Evolutionary conservation across 352 stramenopile genomes (phyloP).

Genomic region (Pythium phragmitis): DNA sequence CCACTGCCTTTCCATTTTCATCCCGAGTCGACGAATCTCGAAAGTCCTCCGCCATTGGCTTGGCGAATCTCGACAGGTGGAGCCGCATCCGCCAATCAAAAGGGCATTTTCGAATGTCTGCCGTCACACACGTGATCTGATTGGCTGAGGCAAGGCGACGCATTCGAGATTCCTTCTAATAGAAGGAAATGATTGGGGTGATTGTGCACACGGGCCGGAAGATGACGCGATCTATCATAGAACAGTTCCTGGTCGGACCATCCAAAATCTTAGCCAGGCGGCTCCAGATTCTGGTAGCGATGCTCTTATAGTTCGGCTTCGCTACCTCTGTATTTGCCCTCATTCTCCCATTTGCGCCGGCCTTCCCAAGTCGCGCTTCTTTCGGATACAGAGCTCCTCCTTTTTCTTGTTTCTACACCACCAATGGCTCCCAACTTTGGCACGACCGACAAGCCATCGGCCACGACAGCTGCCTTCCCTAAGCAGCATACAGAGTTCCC

Average conservation of each 20-base stretch:
- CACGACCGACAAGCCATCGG: not conserved
- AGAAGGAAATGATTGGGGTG: not conserved
- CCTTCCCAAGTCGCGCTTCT: not conserved
- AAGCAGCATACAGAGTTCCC: not conserved
- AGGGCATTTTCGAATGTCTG: not conserved
- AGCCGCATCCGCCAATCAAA: constrained; percentile 17
- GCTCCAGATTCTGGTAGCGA: no score
- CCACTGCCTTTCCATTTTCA: not conserved
- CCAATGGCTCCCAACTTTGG: constrained; percentile 7
- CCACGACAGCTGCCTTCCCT: not conserved
- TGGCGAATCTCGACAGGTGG: not conserved
- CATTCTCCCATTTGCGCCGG: constrained; percentile 4
- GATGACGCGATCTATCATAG: constrained; percentile 8
- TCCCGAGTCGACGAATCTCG: constrained; percentile 16
- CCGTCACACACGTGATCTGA: constrained; percentile 10
- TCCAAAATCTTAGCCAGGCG: not conserved
- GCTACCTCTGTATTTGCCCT: no score
- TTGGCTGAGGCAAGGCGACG: constrained; percentile 1
- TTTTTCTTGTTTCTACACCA: not conserved
- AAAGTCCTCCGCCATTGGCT: constrained; percentile 10
- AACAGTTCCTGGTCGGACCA: not conserved
- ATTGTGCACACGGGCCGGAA: not conserved
- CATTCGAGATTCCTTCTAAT: constrained; percentile 12
- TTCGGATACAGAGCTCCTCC: constrained; percentile 1
- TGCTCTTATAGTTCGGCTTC: no score